Evolutionary conservation across 2,329 filamentous ascomycete genomes (phyloP), one percentile per base, ranked within the genome.

Genomic region (Trichoderma hamatum): DNA sequence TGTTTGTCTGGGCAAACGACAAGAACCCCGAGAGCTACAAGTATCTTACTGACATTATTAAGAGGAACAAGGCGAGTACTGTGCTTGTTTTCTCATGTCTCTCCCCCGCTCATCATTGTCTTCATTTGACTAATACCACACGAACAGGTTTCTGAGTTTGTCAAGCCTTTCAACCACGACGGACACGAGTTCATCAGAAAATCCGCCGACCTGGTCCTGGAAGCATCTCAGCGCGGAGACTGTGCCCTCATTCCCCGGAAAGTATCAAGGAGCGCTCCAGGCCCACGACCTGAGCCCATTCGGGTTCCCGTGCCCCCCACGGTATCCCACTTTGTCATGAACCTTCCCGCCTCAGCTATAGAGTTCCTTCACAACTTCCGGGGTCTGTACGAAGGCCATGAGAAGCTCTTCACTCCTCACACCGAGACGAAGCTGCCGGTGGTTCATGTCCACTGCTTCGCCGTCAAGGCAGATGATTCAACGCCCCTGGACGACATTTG

Each of bases 281-380:
- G 76, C 24, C 77, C 79, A 16, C 77, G 77, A 3, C 81, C 81
- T 4, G 75, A 78, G 65, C 78, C 79, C 28, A 74, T 74, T 72
- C 80, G 75, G 71, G 76, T 88, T 32, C 82, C 84, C 13, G 84
- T 94, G 56, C 95, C 95, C 2, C 85, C 85, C 2, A 90, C 90
- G 46, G 92, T 98, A 77, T 86, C 89, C n/a, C 96, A 98, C 82
- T 99, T 94, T 78, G 92, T 98, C 73, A 97, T 99, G 93, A 99
- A 99, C 80, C 90, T 99, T 19, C 96, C 96, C 0, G 96, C 94
- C 1, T 92, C 89, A 1, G 95, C 96, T 1, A 90, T 96, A 70
- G 90, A 92, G 69, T 99, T 99, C 78, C 85, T 97, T 26, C 83
- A 84, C 67, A 80, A 81, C 74, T 82, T 75, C 73, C 87, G 89